Base-by-base conservation (phyloP, 352 stramenopile species). In the Phytophthora fragariae region DNA sequence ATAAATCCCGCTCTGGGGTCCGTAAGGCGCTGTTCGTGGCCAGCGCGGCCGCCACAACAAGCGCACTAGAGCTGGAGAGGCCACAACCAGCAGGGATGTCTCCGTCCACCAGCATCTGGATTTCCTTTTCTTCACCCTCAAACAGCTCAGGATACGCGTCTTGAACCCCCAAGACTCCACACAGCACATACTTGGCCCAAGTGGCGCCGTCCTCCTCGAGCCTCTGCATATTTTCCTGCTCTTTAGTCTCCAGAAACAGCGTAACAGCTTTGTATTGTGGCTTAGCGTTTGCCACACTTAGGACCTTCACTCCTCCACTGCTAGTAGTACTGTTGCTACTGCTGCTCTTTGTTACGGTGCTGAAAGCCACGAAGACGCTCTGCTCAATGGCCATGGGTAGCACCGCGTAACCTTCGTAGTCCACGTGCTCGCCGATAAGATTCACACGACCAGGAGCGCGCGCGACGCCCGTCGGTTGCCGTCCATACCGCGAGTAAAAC, bases 381-480 rank as follows among this genome's bases (percentile, higher is more conserved):
- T 93, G 79, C 3, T 78, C 60, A 44, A 97, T 88, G 9, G 91
- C 91, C 83, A 94, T 94, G 59, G 89, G 90, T 21, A 97, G 67
- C 59, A 97, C 91, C 29, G 80, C 77, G 77, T 96, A 97, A 12
- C 86, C 85, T 72, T 97, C 84, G 71, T 97, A 97, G 80, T 97
- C 89, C 46, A 97, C 79, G 72, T 96, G 89, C 78, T 97, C 91
- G 3, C 91, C 91, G 35, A 97, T 95, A 57, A 97, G 78, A 63
- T 96, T 97, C 41, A 97, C 88, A 35, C 91, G 84, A 0, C 91
- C 91, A 24, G 91, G 91, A 27, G 89, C 88, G 12, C 81, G 72
- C 29, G 87, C 72, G 9, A 90, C 73, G 27, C 75, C 84, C 2
- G 61, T 41, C 9, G 86, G 74, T 9, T 41, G 27, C 2, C n/a